A percentile compares a stretch with the other conserved stretches of the same genome.
Conservation (phyloP, 495 filamentous ascomycete genomes). For the Annulohypoxylon maeteangense region DNA sequence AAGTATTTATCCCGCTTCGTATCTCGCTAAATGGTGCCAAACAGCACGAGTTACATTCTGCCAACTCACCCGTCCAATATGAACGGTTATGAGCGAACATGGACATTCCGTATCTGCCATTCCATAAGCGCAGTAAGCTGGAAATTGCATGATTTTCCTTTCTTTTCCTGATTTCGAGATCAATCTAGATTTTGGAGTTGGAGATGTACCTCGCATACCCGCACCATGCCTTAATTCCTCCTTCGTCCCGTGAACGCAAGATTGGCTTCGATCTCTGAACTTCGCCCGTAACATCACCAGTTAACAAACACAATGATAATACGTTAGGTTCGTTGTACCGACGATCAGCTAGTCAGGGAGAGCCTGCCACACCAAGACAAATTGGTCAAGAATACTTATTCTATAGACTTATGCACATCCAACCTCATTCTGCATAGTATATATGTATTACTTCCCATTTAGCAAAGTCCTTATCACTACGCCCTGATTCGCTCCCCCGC, state of each 20-base stretch:
- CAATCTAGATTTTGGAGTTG: not conserved
- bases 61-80: slow-evolving; percentile 28
- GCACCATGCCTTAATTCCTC: slow-evolving; percentile 1
- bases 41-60: slow-evolving; percentile 23
- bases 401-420: slow-evolving; percentile 25
- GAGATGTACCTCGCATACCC: slow-evolving; percentile 25
- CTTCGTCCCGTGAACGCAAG: slow-evolving; percentile 1
- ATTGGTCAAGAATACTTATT: slow-evolving; percentile 2
- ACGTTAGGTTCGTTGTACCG: not conserved
- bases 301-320: not conserved
- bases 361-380: slow-evolving; percentile 2
- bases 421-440: slow-evolving; percentile 31
- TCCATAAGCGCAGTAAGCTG: slow-evolving; percentile 23
- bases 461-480: slow-evolving; percentile 29
- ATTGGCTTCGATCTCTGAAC: slow-evolving; percentile 6
- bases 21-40: slow-evolving; percentile 10
- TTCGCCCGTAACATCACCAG: not conserved
- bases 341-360: slow-evolving; percentile 2
- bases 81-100: slow-evolving; percentile 2
- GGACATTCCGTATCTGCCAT: slow-evolving; percentile 20
- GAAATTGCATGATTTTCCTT: not conserved
- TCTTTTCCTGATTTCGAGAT: not conserved
- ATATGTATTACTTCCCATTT: slow-evolving; percentile 10
- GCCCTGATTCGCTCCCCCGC: slow-evolving; percentile 39
- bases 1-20: not conserved